Conservation (phyloP, 2,329 filamentous ascomycete species). For the Penicillium sp. region DNA sequence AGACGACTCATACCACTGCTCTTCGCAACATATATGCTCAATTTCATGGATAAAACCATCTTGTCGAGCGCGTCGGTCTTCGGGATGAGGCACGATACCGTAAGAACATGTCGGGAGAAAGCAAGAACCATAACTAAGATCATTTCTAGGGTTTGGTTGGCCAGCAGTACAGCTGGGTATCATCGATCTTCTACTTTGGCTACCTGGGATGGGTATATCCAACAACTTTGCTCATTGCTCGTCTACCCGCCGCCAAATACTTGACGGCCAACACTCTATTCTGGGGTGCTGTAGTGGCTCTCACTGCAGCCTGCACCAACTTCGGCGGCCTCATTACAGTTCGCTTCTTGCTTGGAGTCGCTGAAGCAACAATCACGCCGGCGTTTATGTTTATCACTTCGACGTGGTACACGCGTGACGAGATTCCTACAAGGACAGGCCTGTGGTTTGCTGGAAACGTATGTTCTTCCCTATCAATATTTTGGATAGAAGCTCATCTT, state of each 20-base stretch:
- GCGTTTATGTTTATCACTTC: slow-evolving; percentile 58
- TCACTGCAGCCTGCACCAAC: slow-evolving; percentile 49
- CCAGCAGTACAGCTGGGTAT: slow-evolving; percentile 32
- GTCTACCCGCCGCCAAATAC: slow-evolving; percentile 31
- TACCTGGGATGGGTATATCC: slow-evolving; percentile 33
- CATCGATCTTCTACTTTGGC: slow-evolving; percentile 34
- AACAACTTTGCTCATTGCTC: slow-evolving; percentile 27
- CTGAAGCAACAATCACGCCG: slow-evolving; percentile 57
- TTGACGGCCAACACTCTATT: slow-evolving; percentile 43
- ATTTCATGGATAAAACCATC: slow-evolving; percentile 63
- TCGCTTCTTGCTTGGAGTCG: slow-evolving; percentile 56
- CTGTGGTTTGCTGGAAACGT: slow-evolving; percentile 52
- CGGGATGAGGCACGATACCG: slow-evolving; percentile 51
- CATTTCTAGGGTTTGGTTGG: slow-evolving; percentile 15
- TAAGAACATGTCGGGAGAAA: slow-evolving; percentile 4
- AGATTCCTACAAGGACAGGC: slow-evolving; percentile 56
- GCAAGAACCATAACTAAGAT: not conserved
- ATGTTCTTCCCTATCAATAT: not conserved
- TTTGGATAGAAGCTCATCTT: not conserved
- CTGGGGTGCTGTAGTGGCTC: slow-evolving; percentile 53
- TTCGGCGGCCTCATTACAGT: slow-evolving; percentile 53
- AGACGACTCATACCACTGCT: slow-evolving; percentile 5
- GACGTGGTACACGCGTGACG: slow-evolving; percentile 59
- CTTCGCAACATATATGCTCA: slow-evolving; percentile 59
- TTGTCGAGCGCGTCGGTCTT: slow-evolving; percentile 59